Percentiles rank a stretch among this genome's conserved stretches.
phyloP scores from a whole-genome alignment of 2,329 filamentous ascomycete species.

The Botrytis paeoniae region DNA sequence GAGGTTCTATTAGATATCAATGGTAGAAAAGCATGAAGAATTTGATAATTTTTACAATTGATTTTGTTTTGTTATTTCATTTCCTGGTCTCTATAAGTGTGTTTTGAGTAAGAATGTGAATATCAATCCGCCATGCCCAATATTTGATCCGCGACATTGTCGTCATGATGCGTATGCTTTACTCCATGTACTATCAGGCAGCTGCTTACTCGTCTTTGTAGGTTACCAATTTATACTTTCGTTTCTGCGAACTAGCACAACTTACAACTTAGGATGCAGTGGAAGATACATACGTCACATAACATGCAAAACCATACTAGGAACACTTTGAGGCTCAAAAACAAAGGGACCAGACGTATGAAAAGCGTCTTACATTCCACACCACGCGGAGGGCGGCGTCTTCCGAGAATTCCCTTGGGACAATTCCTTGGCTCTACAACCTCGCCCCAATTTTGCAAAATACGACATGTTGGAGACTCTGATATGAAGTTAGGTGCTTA shows the following conservation, averaged over 20 bases:
- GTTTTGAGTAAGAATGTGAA: background rate
- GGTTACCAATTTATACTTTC: background rate
- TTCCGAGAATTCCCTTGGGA: background rate
- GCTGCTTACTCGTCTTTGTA: too few species aligned
- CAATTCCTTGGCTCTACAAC: background rate
- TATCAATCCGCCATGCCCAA: background rate
- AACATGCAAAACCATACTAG: background rate
- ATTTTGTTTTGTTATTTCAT: background rate
- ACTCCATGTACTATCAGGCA: background rate
- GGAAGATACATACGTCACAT: background rate
- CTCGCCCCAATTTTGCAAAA: background rate
- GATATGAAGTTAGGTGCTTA: background rate
- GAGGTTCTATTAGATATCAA: constrained; percentile 18
- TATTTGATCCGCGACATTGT: background rate
- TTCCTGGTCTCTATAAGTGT: background rate
- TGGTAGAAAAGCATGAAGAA: constrained; percentile 16
- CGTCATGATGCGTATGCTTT: background rate
- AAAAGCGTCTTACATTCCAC: background rate
- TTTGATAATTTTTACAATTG: constrained; percentile 13
- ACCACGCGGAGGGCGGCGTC: background rate
- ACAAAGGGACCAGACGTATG: background rate
- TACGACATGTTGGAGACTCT: background rate
- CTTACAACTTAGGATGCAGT: background rate
- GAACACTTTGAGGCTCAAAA: background rate
- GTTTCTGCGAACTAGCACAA: background rate